Base-by-base conservation (phyloP, 352 stramenopile species). In the Stephanocyclus meneghinianus region DNA sequence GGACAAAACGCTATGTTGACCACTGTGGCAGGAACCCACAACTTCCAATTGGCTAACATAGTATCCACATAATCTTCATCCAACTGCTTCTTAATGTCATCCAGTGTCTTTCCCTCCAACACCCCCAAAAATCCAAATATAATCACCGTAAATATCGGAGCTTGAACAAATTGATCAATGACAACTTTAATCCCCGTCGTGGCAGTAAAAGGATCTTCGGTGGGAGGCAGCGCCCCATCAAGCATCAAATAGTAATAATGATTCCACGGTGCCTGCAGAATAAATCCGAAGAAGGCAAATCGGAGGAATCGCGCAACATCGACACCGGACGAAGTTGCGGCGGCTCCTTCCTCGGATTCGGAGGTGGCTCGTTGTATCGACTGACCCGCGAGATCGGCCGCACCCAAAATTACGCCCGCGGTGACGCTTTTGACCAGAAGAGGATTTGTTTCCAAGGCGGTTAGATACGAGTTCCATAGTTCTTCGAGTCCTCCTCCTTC, bases 231-330 rank as follows among this genome's bases (percentile, higher is more conserved):
- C 15, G 76, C 81, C 45, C 83, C 92, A 70, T 97, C 94, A 35
- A 97, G 89, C 37, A 95, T 53, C 21, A 93, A 85, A 73, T 96
- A 97, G 80, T 95, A 97, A 62, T 91, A 95, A 82, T 97, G 93
- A 86, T 95, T 95, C 88, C 88, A 93, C 13, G 94, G 94, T 32
- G 94, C 92, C 74, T 96, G 92, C 45, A 96, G 85, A 15, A 95
- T 66, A 10, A 95, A 91, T 32, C 94, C 94, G 79, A 96, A 97
- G 42, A 96, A 86, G 71, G 95, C 91, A 88, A 95, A 96, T 13
- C 94, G 87, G 16, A 90, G 69, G 16, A 91, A 92, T 50, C 94
- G 83, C 37, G 79, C 84, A 66, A 95, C 89, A 65, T 92, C 87
- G 2, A 91, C 78, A 4, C 67, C 62, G 1, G 21, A 32, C 18